phyloP scores from a whole-genome alignment of 805 yeast genomes.

The Schizosaccharomyces octosporus region DNA sequence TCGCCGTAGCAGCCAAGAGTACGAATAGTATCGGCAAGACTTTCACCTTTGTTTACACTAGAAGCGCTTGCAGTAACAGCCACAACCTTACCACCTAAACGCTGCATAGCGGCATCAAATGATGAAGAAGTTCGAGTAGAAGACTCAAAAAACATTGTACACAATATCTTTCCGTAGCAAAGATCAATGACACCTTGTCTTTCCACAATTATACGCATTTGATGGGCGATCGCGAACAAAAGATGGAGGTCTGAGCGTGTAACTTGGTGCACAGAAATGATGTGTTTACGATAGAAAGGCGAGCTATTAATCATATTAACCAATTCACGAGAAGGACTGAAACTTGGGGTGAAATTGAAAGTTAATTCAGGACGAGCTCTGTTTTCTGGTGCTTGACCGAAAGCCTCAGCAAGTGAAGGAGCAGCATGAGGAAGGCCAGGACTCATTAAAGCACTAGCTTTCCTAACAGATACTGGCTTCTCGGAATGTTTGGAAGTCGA shows the following conservation, averaged over 20 bases:
- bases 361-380: background rate
- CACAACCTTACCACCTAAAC: slow-evolving; percentile 93
- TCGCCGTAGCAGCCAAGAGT: slow-evolving; percentile 87
- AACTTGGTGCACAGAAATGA: slow-evolving; percentile 71
- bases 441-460: slow-evolving; percentile 8
- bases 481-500: slow-evolving; percentile 13
- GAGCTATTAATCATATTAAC: slow-evolving; percentile 59
- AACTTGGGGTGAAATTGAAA: slow-evolving; percentile 4
- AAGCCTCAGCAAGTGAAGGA: slow-evolving; percentile 3
- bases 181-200: slow-evolving; percentile 84
- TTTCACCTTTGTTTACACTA: slow-evolving; percentile 95
- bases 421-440: slow-evolving; percentile 13
- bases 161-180: slow-evolving; percentile 68
- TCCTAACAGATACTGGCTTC: slow-evolving; percentile 13
- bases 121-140: slow-evolving; percentile 92
- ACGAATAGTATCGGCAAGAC: slow-evolving; percentile 87
- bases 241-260: slow-evolving; percentile 74
- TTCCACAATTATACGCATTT: slow-evolving; percentile 88
- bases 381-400: background rate
- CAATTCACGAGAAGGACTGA: slow-evolving; percentile 16
- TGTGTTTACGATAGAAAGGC: slow-evolving; percentile 72
- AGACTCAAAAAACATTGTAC: slow-evolving; percentile 95
- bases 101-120: slow-evolving; percentile 97
- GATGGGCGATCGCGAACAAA: slow-evolving; percentile 89
- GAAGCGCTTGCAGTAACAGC: slow-evolving; percentile 65